phyloP scores from a whole-genome alignment of 805 yeast species.

The Debaryomyces tyrocola region DNA sequence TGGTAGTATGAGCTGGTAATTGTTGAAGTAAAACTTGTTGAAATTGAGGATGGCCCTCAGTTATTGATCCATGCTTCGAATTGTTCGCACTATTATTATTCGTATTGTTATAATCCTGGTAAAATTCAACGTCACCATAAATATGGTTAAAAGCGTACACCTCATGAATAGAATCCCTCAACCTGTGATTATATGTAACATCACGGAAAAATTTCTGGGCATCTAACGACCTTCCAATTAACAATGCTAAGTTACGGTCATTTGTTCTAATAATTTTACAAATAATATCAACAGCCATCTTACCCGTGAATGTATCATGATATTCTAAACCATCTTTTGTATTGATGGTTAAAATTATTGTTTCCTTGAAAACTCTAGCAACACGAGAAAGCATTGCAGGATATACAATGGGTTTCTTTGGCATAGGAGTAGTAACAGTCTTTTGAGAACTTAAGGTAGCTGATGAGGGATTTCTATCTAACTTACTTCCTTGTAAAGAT shows the following conservation, averaged over 20 bases:
- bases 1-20: constrained; percentile 18
- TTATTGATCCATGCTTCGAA: constrained; percentile 32
- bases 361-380: constrained; percentile 72
- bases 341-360: constrained; percentile 69
- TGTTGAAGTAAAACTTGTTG: constrained; percentile 19
- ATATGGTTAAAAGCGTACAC: constrained; percentile 79
- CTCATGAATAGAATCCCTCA: constrained; percentile 84
- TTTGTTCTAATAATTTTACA: constrained; percentile 83
- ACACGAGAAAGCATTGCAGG: constrained; percentile 89
- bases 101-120: constrained; percentile 29
- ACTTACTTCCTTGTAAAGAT: constrained; percentile 23
- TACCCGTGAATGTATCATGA: constrained; percentile 90
- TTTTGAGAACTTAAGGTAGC: constrained; percentile 34
- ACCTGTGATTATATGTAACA: constrained; percentile 89
- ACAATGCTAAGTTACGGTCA: constrained; percentile 85
- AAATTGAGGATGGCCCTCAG: constrained; percentile 7
- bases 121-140: constrained; percentile 46
- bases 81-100: constrained; percentile 15
- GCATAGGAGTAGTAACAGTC: constrained; percentile 47
- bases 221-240: constrained; percentile 88
- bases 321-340: constrained; percentile 89
- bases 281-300: constrained; percentile 90
- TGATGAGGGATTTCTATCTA: constrained; percentile 30
- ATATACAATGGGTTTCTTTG: constrained; percentile 69
- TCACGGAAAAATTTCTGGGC: constrained; percentile 94